Evolutionary conservation across 2,329 filamentous ascomycete species (phyloP), one percentile per base, ranked within the genome.

Genomic region (Pseudogymnoascus sp.): DNA sequence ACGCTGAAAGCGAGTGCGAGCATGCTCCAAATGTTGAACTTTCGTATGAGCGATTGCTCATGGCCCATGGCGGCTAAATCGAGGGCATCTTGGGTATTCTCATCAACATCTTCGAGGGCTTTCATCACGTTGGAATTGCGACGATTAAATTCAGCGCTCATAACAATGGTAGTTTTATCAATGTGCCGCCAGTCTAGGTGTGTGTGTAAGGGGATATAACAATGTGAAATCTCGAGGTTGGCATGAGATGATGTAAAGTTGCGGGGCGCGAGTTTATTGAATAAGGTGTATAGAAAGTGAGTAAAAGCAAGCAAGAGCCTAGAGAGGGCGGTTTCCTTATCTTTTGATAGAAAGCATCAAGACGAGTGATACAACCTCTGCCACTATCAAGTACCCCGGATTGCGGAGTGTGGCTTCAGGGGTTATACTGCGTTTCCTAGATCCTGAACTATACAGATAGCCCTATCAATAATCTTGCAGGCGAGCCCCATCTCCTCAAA

Each of bases 1-100:
- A 83, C 79, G 61, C 76, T 80, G 61, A 83, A 82, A 26, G 80
- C 77, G 18, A 83, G 73, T 18, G 79, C 76, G 9, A 83, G 72
- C 79, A 83, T 82, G 68, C 79, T 82, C 76, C 75, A 77, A 5
- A 77, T 68, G 67, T 74, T 74, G 67, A 83, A 83, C 64, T 82
- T 75, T 10, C 75, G 71, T 8, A 70, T 69, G 30, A 77, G 65
- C 45, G 71, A 72, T 68, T 76, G 73, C 65, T 72, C 69, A 64
- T 76, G 74, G 63, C 75, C 75, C 64, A 76, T 68, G 8, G 69
- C 71, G 2, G 72, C 74, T 57, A 76, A 69, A 58, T 73, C 71
- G 45, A 68, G 70, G 18, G 73, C 74, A 73, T 76, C 74, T 62
- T 74, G 71, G 9, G 69, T 67, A 64, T 66, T 67, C 63, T 72